Evolutionary conservation across 768 basidiomycete species (phyloP), one percentile per base, ranked within the genome.

Genomic region (Chiua virens): DNA sequence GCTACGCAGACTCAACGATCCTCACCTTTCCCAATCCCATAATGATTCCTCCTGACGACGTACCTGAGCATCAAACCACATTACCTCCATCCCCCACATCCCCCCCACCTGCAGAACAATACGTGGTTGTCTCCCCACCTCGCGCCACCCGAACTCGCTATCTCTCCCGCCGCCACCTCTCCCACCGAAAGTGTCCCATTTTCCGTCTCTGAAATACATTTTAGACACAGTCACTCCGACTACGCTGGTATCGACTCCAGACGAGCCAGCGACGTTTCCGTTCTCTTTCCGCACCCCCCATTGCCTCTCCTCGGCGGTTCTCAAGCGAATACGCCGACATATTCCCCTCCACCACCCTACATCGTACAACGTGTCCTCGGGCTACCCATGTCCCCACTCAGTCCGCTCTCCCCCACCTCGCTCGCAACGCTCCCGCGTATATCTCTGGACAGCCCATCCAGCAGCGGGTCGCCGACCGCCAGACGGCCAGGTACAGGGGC

Each of bases 151-250:
- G 58, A 63, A 4, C 56, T 59, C 40, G 53, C 56, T 27, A 61
- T 42, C 59, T 27, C 67, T n/a, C 61, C 64, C 42, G 60, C 65
- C 40, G 59, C 73, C 27, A 71, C 68, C 25, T 82, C 83, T 14
- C 81, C 81, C 34, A 79, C 79, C 0, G 79, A 83, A 42, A 84
- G 81, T 50, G 68, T 82, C 34, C 79, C 80, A 2, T 71, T 79
- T 50, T 79, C 80, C 15, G 74, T 79, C n/a, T 78, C 79, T 15
- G 80, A 82, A 11, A 68, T 80, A 28, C 70, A 77, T 43, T 80
- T 80, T 63, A 70, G 77, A 34, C 72, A 76, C 39, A 79, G 67
- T 36, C 58, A 48, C 46, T 69, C 67, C 8, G 70, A 71, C 30
- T 70, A 60, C 43, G 47, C 53, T n/a, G 58, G 34, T 40, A 36